Evolutionary conservation across 2,329 filamentous ascomycete genomes (phyloP), one percentile per base, ranked within the genome.

Genomic region (Trichoderma sp.): DNA sequence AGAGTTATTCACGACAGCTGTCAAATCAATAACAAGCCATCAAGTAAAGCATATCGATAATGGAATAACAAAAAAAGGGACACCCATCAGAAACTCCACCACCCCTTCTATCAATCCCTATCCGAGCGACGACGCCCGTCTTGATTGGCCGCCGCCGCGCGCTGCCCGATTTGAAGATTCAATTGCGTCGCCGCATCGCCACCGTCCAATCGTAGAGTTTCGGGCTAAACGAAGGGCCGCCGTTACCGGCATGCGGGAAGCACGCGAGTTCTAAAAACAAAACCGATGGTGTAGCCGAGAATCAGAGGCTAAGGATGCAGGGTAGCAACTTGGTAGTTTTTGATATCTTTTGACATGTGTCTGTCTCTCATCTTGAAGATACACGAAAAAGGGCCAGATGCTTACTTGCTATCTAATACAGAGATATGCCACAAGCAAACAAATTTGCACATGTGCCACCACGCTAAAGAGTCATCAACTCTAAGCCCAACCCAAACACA

Each of bases 91-190:
- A 52, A 63, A 15, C 34, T 25, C 15, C 34, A 35, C 27, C 53
- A 5, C 4, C 17, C 25, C 45, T 39, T 64, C 22, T 39, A 54
- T 64, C 52, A 39, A 29, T 64, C 61, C 61, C 52, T 56, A 65
- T 65, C 61, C 45, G 59, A 65, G 61, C 52, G 61, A 65, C 19
- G 10, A 19, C 57, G 25, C n/a, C 35, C 15, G 12, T 22, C 34
- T 27, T 56, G 66, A 68, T 68, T 64, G 59, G 66, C 50, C 52
- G 17, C 50, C 35, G 45, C 48, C 35, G 19, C 27, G n/a, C 22
- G 19, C 50, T 32, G 17, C n/a, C 32, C 57, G 50, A 58, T 68
- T 68, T 65, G 60, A 53, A 66, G 67, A 68, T 68, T 66, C 61
- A 66, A 68, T 68, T 68, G 67, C 61, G 67, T 68, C 61, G 61